Percentiles rank a stretch among this genome's conserved stretches.
phyloP scores from a whole-genome alignment of 768 basidiomycete species.

The Serendipita vermifera region DNA sequence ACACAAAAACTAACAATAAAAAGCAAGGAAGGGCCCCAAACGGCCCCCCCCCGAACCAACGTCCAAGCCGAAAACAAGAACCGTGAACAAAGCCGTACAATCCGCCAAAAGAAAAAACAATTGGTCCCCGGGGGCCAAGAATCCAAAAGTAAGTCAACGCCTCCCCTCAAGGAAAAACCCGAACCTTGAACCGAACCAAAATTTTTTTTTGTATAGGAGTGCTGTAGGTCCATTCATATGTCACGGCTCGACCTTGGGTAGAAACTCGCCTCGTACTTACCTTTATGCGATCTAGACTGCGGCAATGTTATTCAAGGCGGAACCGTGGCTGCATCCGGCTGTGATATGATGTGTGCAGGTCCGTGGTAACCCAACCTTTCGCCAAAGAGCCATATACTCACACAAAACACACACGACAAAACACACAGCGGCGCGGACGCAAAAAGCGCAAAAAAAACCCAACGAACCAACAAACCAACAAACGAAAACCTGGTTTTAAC shows the following conservation, averaged over 20 bases:
- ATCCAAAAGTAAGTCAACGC: neutral
- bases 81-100: too few species aligned
- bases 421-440: neutral
- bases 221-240: neutral
- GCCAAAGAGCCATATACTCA: constrained; percentile 38
- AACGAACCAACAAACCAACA: too few species aligned
- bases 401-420: neutral
- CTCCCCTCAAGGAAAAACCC: neutral
- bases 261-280: neutral
- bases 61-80: too few species aligned
- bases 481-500: too few species aligned
- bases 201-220: neutral
- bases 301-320: constrained; percentile 40
- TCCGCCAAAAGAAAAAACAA: neutral
- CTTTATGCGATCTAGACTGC: constrained; percentile 36
- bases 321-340: constrained; percentile 34
- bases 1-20: too few species aligned
- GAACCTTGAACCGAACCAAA: neutral
- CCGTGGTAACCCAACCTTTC: constrained; percentile 37
- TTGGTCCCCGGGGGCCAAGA: neutral
- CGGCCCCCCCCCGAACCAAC: too few species aligned
- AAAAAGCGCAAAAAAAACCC: too few species aligned
- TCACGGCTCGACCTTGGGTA: neutral
- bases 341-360: constrained; percentile 50
- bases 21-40: too few species aligned